Conservation (phyloP, 331 rosid genomes). For the Quercus tomentella region DNA sequence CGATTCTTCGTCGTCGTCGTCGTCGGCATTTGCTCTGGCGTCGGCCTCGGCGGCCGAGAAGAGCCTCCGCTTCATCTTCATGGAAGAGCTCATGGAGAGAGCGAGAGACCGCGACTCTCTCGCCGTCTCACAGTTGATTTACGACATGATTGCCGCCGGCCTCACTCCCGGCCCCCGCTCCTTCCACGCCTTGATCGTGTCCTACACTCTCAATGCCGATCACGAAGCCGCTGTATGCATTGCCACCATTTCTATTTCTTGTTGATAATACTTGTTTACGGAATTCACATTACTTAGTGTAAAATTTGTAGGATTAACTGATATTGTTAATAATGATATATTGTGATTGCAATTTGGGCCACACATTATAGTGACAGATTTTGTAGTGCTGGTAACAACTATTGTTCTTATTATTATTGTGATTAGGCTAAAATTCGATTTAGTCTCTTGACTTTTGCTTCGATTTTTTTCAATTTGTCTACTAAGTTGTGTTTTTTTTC, state of each 20-base stretch:
- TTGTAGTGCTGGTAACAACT: too few relatives aligned
- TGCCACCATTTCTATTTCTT: too few relatives aligned
- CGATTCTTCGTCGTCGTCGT: constrained; percentile 6
- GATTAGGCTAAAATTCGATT: too few relatives aligned
- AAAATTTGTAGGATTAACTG: not conserved
- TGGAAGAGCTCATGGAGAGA: constrained; percentile 94
- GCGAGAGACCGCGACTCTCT: constrained; percentile 65
- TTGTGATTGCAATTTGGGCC: not conserved
- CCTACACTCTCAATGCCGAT: constrained; percentile 66
- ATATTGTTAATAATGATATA: not conserved
- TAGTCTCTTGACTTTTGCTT: too few relatives aligned
- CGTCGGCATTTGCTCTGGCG: too few relatives aligned
- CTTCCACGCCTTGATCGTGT: constrained; percentile 82
- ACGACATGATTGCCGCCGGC: constrained; percentile 97
- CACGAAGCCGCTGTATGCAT: constrained; percentile 65
- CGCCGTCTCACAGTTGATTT: constrained; percentile 69
- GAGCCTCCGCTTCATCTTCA: constrained; percentile 79
- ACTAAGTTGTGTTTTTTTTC: too few relatives aligned
- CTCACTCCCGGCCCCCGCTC: constrained; percentile 92
- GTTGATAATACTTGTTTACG: too few relatives aligned
- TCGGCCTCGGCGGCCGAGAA: constrained; percentile 46
- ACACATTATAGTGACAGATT: not conserved
- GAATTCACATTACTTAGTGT: too few relatives aligned
- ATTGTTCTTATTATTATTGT: too few relatives aligned
- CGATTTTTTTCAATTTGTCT: too few relatives aligned